Evolutionary conservation across 2,329 filamentous ascomycete genomes (phyloP), one percentile per base, ranked within the genome.

Genomic region (Dactylellina parvicollis): DNA sequence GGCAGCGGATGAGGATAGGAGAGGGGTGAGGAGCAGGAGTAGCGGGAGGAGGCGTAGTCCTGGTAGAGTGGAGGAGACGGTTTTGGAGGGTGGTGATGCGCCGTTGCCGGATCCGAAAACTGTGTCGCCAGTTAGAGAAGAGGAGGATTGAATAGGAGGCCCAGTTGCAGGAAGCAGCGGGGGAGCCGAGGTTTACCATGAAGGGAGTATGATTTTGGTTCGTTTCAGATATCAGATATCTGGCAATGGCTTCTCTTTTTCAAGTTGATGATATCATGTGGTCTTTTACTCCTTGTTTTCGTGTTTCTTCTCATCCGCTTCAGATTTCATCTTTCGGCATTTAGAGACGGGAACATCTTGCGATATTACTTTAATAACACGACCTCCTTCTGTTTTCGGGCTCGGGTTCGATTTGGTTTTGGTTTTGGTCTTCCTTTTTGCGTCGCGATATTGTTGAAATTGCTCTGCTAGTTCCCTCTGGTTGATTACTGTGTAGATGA

Each of bases 51-150:
- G 60, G 28, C 26, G 18, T 8, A 61, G 57, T 34, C 46, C 38
- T 42, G 10, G 10, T 14, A 38, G 32, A 5, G 40, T 73, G 24
- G 69, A 59, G 12, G 69, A 73, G 28, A 49, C 52, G 14, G 60
- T 73, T 14, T 5, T 60, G 3, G 60, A 73, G 4, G 69, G 69
- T 32, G 69, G 69, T 4, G 60, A 73, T 56, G 69, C 69, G 5
- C 60, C 69, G 12, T 47, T 73, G 18, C 69, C 69, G 5, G 40
- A 73, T 50, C 60, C 67, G 4, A 65, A 36, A 1, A 60, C 32
- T 4, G 46, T 57, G 26, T 18, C 46, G 28, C 22, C 22, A 8
- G 24, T 18, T 24, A 12, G 14, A 38, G 34, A 38, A 14, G 34
- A 38, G 16, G 34, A 38, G 12, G 16, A 14, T 14, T 38, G 12